Evolutionary conservation across 2,329 filamentous ascomycete species (phyloP), one percentile per base, ranked within the genome.

Genomic region (Bipolaris oryzae): DNA sequence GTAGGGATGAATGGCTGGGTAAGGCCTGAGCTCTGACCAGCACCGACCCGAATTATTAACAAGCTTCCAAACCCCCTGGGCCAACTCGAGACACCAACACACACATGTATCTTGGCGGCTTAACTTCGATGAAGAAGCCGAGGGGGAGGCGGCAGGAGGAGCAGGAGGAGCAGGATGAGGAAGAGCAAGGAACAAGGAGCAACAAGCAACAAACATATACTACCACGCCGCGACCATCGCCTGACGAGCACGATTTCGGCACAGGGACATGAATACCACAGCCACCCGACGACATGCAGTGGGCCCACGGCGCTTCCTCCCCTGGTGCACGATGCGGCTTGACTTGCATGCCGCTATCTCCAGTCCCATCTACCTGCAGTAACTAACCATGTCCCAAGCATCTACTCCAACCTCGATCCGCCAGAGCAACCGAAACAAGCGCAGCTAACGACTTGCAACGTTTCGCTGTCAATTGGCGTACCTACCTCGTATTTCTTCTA

Each of bases 261-360:
- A 34, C 50, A 43, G 41, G 39, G 20, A 41, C 23, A 18, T 23
- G 23, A 15, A 41, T 21, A n/a, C 21, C 20, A 41, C 20, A 41
- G 38, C 38, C 38, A 21, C 38, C 21, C 20, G 5, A 41, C 20
- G 13, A n/a, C 38, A 41, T 35, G 41, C 39, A 46, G 57, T 55
- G 50, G 54, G 51, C 50, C 60, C n/a, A 57, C 53, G 60, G 59
- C 57, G 47, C 16, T 55, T 44, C 25, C 50, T 38, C 34, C 46
- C 47, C 31, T 55, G 43, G 33, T 57, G 45, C 16, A 51, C 31
- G 49, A 47, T 43, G 38, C 39, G 44, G 37, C 56, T 39, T 55
- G 55, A 46, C 44, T 34, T 46, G 47, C 49, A 56, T 55, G 47
- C 45, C 45, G 41, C 53, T 41, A 46, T 50, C n/a, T 18, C 43